These are phyloP conservation scores for Pseudoturritis turrita DNA, from an alignment of 345 rosid species.

Conservation along the genomic window DNA sequence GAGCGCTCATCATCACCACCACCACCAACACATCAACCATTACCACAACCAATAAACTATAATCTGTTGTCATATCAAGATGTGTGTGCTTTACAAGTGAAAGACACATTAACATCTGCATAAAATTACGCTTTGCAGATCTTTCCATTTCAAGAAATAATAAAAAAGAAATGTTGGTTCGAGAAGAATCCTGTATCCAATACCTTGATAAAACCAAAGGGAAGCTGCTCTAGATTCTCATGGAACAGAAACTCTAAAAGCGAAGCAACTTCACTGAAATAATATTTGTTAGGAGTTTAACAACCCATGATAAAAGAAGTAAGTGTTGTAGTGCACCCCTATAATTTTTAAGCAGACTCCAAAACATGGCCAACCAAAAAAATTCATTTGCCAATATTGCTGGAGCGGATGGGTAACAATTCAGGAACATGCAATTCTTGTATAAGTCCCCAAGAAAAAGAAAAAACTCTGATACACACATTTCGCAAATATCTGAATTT, in stretches of 20 bases:
- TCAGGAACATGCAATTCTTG: slow-evolving; percentile 10
- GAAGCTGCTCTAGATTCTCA: slow-evolving; percentile 2
- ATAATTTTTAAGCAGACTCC: slow-evolving; percentile 27
- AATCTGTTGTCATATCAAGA: neutral
- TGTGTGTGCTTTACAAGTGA: neutral
- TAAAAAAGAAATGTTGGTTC: neutral
- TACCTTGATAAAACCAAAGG: neutral
- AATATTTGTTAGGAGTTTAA: slow-evolving; percentile 21
- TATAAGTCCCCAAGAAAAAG: neutral
- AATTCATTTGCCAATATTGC: slow-evolving; percentile 12
- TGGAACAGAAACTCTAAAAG: neutral
- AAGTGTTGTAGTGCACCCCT: slow-evolving; percentile 28
- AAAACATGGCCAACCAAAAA: slow-evolving; percentile 27
- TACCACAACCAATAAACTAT: slow-evolving; percentile 28
- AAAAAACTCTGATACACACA: neutral
- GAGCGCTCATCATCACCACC: slow-evolving; percentile 31
- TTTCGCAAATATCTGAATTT: slow-evolving; percentile 21
- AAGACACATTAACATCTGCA: neutral
- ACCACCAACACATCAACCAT: slow-evolving; percentile 40
- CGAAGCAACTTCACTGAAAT: slow-evolving; percentile 1
- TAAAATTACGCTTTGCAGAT: neutral
- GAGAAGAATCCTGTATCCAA: neutral
- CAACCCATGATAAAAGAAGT: slow-evolving; percentile 24
- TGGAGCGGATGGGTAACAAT: slow-evolving; percentile 27
- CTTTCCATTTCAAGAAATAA: slow-evolving; percentile 3